A percentile compares a stretch with the other conserved stretches of the same genome.
These are phyloP conservation scores for Scleroderma bovista DNA, from an alignment of 768 basidiomycete genomes.

Conservation along the genomic window DNA sequence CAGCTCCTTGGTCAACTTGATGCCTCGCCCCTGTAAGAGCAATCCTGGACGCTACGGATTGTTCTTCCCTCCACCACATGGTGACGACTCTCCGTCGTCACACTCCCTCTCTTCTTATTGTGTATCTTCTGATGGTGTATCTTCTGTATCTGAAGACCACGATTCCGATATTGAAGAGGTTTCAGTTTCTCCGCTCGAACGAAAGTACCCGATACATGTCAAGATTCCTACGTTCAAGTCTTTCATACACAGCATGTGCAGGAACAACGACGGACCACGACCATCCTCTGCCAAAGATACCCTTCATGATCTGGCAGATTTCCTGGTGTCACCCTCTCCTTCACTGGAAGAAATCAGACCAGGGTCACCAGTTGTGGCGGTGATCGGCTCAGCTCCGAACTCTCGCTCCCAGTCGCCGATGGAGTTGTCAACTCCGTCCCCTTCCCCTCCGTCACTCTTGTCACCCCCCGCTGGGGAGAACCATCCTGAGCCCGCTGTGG, in stretches of 20 bases:
- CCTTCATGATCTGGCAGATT: conserved; percentile 10
- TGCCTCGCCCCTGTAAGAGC: conserved; percentile 25
- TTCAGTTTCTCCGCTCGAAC: conserved; percentile 6
- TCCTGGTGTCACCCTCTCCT: conserved; percentile 6
- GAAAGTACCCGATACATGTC: conserved; percentile 13
- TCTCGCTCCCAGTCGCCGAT: conserved; percentile 45
- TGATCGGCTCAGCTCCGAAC: conserved; percentile 12
- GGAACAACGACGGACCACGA: conserved; percentile 3
- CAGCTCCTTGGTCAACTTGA: conserved; percentile 26
- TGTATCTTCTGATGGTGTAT: conserved; percentile 31
- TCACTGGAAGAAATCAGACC: conserved; percentile 1
- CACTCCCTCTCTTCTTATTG: conserved; percentile 37
- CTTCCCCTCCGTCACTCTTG: background rate
- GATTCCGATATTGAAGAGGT: conserved; percentile 57
- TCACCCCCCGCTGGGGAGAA: conserved; percentile 23
- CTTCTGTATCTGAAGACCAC: conserved; percentile 25
- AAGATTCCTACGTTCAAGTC: conserved; percentile 29
- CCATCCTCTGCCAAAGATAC: conserved; percentile 9
- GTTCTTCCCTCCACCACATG: conserved; percentile 29
- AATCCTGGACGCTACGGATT: conserved; percentile 63
- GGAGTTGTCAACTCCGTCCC: conserved; percentile 37
- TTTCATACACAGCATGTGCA: conserved; percentile 26
- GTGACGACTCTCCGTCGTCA: conserved; percentile 22
- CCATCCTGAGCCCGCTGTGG: conserved; percentile 31
- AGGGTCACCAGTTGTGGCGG: conserved; percentile 14